Percentiles rank a stretch among this genome's conserved stretches.
These are phyloP conservation scores for Cenchrus americanus DNA, from an alignment of 176 grass and related monocot species.

Conservation along the genomic window DNA sequence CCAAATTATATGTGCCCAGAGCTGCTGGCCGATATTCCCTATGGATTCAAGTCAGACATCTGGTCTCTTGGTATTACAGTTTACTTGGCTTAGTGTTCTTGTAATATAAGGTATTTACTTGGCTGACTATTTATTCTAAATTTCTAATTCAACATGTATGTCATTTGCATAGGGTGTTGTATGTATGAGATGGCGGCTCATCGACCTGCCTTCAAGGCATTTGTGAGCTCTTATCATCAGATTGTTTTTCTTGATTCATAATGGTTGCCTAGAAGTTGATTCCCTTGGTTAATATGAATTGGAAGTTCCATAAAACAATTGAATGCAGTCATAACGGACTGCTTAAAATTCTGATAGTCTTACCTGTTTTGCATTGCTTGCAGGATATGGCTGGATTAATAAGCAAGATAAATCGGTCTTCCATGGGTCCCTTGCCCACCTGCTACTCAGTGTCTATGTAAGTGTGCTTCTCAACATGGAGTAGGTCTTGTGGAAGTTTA, in stretches of 20 bases:
- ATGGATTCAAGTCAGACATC: slow-evolving; percentile 98
- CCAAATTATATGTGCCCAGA: slow-evolving; percentile 99
- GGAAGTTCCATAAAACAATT: not conserved
- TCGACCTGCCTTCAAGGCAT: slow-evolving; percentile 98
- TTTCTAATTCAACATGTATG: slow-evolving; percentile 23
- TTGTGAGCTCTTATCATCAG: slow-evolving; percentile 59
- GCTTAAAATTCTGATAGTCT: not conserved
- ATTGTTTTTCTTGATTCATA: slow-evolving; percentile 31
- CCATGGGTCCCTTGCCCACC: slow-evolving; percentile 83
- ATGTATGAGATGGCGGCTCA: slow-evolving; percentile 99
- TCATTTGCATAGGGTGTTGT: slow-evolving; percentile 73
- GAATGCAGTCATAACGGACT: not conserved
- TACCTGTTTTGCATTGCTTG: slow-evolving; percentile 39
- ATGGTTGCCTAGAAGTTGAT: slow-evolving; percentile 13
- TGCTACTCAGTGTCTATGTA: slow-evolving; percentile 93
- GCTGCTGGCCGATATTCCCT: slow-evolving; percentile 95
- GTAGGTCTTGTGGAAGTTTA: slow-evolving; percentile 20
- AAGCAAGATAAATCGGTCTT: slow-evolving; percentile 95
- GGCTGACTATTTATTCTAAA: not conserved
- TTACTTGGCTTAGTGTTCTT: slow-evolving; percentile 49
- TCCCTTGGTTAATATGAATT: slow-evolving; percentile 30
- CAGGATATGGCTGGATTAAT: slow-evolving; percentile 99
- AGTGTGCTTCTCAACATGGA: slow-evolving; percentile 42
- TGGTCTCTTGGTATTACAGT: slow-evolving; percentile 88
- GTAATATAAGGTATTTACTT: slow-evolving; percentile 35